Evolutionary conservation across 345 rosid genomes (phyloP).

Genomic region (Euphorbia pulcherrima): DNA sequence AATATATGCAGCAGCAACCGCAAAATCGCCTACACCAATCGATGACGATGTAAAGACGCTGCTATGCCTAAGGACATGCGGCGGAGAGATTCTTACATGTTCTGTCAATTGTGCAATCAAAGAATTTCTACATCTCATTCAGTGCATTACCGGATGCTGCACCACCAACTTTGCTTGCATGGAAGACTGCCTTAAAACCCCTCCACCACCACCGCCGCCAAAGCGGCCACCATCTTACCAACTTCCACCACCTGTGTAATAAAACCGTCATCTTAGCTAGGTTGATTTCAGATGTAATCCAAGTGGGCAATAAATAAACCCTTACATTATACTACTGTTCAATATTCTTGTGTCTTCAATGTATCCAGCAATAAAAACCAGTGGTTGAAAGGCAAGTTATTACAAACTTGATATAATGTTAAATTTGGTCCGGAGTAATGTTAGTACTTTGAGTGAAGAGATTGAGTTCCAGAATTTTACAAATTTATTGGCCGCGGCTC

Average conservation of each 20-base stretch:
- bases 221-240: neutral
- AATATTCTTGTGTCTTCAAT: neutral
- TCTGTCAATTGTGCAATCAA: neutral
- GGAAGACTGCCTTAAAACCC: neutral
- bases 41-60: neutral
- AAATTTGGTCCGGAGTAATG: neutral
- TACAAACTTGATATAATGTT: no score
- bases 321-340: neutral
- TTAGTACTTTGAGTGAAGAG: neutral
- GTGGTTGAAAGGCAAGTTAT: neutral
- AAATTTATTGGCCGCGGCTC: conserved; percentile 27
- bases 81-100: neutral
- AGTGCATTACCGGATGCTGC: neutral
- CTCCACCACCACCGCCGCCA: neutral
- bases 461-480: neutral
- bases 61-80: neutral
- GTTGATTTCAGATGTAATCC: neutral
- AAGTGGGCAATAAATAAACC: neutral
- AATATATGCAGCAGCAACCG: neutral
- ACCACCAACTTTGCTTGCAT: neutral
- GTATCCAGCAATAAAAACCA: neutral
- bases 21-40: neutral
- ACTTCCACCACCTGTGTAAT: neutral
- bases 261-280: neutral
- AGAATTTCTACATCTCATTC: no score